Evolutionary conservation across 2,329 filamentous ascomycete genomes (phyloP), one percentile per base, ranked within the genome.

Genomic region (Sporothrix schenckii): DNA sequence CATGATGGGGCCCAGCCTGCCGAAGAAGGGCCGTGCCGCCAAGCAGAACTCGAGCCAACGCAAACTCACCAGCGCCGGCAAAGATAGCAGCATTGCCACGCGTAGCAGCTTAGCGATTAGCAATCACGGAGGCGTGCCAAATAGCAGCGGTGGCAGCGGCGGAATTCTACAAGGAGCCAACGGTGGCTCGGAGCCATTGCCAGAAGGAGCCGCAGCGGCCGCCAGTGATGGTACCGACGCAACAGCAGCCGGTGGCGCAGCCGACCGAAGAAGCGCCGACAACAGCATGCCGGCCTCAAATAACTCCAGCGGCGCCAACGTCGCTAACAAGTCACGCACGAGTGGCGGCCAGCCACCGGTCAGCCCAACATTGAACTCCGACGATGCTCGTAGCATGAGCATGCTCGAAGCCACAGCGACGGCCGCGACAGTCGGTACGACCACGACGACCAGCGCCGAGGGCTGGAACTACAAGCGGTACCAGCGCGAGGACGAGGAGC

Each of bases 401-500:
- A 74, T 78, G 63, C 78, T 77, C 58, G 77, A 80, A 76, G 30
- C 60, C 2, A 58, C 71, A 34, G 65, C 69, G 0, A 80, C 74
- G 10, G 63, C 47, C 47, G 63, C 47, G 16, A 66, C 63, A 4
- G 61, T n/a, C 61, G 44, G 41, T 7, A 50, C 61, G 39, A 78
- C 74, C 6, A 76, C 82, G 41, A 79, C 79, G 68, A 73, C 74
- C 30, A 75, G 75, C 16, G 80, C 78, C 50, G 87, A 87, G 65
- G 89, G 89, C 63, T 93, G 91, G 91, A 94, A 95, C 76, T 85
- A 85, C 75, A 89, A 88, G 79, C 87, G 91, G 72, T 94, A 96
- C 78, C 92, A 97, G 79, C 85, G 93, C 69, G 92, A 95, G 78
- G 93, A 97, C 74, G 94, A 97, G 80, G 89, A 92, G 74, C 84